These are phyloP conservation scores for Geranium brycei DNA, from an alignment of 345 rosid species.

Conservation along the genomic window DNA sequence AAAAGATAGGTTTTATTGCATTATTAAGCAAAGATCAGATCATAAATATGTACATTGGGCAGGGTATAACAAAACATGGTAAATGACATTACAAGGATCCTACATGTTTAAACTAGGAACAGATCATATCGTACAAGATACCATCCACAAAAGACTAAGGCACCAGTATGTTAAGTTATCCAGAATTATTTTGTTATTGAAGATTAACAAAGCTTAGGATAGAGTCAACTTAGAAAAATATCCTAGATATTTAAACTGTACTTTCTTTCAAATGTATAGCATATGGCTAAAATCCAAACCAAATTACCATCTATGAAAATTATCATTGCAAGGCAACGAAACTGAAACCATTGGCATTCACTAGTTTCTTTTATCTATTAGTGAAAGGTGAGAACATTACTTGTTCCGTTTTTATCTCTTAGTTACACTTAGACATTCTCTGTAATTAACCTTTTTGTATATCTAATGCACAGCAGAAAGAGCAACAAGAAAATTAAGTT, in stretches of 20 bases:
- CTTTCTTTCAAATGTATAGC: background rate
- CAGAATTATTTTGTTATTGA: too few relatives aligned
- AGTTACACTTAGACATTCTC: too few relatives aligned
- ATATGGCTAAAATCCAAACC: background rate
- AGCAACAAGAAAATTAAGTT: too few relatives aligned
- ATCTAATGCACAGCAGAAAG: too few relatives aligned
- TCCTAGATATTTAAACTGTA: background rate
- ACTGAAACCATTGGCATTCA: too few relatives aligned
- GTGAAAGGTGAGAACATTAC: too few relatives aligned
- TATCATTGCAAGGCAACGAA: background rate
- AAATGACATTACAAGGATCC: background rate
- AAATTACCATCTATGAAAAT: too few relatives aligned
- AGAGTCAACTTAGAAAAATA: background rate
- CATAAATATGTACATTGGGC: background rate
- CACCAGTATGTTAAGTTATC: background rate
- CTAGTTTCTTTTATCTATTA: too few relatives aligned
- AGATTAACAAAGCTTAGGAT: background rate
- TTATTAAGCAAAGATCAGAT: background rate
- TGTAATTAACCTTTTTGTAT: too few relatives aligned
- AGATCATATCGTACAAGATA: background rate
- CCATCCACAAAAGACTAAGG: background rate
- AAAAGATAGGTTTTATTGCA: background rate
- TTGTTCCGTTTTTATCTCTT: too few relatives aligned
- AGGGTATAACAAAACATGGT: background rate
- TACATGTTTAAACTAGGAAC: background rate